Base-by-base conservation (phyloP, 2,329 filamentous ascomycete genomes). In the Fusarium agapanthi region DNA sequence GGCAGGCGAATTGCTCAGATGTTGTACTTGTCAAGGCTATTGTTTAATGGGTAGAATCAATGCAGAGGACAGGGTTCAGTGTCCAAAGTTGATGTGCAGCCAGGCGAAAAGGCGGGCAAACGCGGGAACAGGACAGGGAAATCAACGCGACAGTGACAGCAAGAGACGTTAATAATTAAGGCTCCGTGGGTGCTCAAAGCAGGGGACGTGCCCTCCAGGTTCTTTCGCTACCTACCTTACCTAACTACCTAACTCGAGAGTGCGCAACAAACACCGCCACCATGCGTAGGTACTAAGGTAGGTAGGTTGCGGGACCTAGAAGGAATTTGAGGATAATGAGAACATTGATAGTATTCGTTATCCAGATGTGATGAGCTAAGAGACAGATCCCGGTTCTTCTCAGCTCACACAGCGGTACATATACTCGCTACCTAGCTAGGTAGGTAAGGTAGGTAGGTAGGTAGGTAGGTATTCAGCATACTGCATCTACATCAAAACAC, bases 1-100 rank as follows among this genome's bases (percentile, higher is more conserved):
- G 43, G 64, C 65, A 72, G 75, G 67, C 67, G 70, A 77, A 72
- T 73, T 63, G 65, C 61, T 75, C 56, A 70, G 73, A 72, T 67
- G 74, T 77, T 72, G 73, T 71, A 72, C 54, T 38, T 35, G 54
- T 65, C 45, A 60, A 71, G 65, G 45, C 66, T 61, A 70, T 67
- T 70, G 74, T 69, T 64, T 56, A 34, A 65, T 65, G 66, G 69
- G 60, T 18, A 65, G 63, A 67, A 45, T 53, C 40, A 59, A 61
- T 37, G 48, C 57, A 70, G 58, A 68, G 16, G 65, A 73, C 66
- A 66, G 71, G 69, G 75, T 61, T 56, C 57, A 45, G 68, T 65
- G 64, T 76, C 44, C 54, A 66, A 41, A 28, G 24, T 61, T 38
- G 20, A 56, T 55, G n/a, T 44, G 26, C 57, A 57, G 64, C 50